Percentiles rank a stretch among this genome's conserved stretches.
These are phyloP conservation scores for Tetrahymena malaccensis DNA, from an alignment of 73 alveolate genomes.

Conservation along the genomic window DNA sequence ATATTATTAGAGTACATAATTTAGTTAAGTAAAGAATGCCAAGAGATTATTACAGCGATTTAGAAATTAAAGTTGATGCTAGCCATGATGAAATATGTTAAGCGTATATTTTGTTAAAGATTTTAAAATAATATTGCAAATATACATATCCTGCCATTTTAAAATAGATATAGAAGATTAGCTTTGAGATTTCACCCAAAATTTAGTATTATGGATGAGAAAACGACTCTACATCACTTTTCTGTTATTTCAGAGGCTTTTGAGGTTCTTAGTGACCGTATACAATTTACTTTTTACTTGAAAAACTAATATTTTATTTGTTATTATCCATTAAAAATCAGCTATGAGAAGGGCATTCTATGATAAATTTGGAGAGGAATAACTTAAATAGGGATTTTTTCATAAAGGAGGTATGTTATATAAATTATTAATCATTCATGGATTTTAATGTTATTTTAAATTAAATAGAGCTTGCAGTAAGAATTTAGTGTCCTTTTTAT, in stretches of 20 bases:
- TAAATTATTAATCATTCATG: too few species aligned
- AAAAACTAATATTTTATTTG: background rate
- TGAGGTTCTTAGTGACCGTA: constrained; percentile 81
- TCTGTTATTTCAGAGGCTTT: constrained; percentile 86
- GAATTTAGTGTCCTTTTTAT: background rate
- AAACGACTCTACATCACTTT: constrained; percentile 67
- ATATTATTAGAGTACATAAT: background rate
- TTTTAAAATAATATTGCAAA: background rate
- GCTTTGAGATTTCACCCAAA: constrained; percentile 85
- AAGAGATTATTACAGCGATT: constrained; percentile 77
- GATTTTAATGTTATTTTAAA: background rate
- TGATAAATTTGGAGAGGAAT: constrained; percentile 86
- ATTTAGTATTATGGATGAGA: constrained; percentile 56
- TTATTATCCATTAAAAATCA: background rate
- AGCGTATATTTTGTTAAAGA: constrained; percentile 25
- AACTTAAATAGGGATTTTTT: constrained; percentile 81
- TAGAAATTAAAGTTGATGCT: constrained; percentile 70
- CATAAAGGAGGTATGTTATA: constrained; percentile 34
- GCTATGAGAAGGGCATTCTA: constrained; percentile 57
- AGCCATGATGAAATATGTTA: constrained; percentile 76
- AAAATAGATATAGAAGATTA: constrained; percentile 45
- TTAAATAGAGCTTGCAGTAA: background rate
- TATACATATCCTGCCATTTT: background rate
- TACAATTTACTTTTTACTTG: background rate
- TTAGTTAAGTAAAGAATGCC: constrained; percentile 28